phyloP scores from a whole-genome alignment of 1,284 basidiomycete genomes.

The Tetrapyrgos nigripes region DNA sequence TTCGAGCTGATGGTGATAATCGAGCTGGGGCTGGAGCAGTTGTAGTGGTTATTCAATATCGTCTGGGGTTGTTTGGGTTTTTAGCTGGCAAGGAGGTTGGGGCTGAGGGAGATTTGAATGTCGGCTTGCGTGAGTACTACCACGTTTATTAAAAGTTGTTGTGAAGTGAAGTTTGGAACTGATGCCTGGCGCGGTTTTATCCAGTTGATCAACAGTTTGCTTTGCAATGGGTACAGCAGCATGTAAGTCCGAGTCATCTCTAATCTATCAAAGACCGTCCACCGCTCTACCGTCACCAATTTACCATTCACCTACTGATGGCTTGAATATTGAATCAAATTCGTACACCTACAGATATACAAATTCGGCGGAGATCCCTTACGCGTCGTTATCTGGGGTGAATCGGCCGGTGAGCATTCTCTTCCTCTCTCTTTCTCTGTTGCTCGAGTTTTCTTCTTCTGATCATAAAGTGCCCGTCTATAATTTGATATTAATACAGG shows the following conservation, averaged over 20 bases:
- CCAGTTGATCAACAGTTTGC: constrained; percentile 37
- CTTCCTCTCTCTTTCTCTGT: background rate
- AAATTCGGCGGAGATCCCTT: constrained; percentile 36
- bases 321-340: too few species aligned
- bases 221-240: constrained; percentile 35
- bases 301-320: too few species aligned
- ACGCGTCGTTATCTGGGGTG: constrained; percentile 38
- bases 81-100: constrained; percentile 30
- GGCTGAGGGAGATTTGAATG: constrained; percentile 30
- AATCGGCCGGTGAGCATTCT: constrained; percentile 29
- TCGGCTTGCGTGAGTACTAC: constrained; percentile 28
- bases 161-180: too few species aligned
- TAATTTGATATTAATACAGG: constrained; percentile 3
- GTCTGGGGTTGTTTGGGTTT: constrained; percentile 21
- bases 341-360: too few species aligned
- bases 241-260: constrained; percentile 29
- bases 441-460: too few species aligned
- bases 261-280: too few species aligned
- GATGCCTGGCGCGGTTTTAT: too few species aligned
- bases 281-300: too few species aligned
- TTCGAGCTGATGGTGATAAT: constrained; percentile 27
- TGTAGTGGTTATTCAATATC: too few species aligned
- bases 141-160: too few species aligned
- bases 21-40: constrained; percentile 28
- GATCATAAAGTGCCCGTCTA: too few species aligned